A percentile compares a stretch with the other conserved stretches of the same genome.
These are phyloP conservation scores for Penicillium pulvis DNA, from an alignment of 495 filamentous ascomycete genomes.

Conservation along the genomic window DNA sequence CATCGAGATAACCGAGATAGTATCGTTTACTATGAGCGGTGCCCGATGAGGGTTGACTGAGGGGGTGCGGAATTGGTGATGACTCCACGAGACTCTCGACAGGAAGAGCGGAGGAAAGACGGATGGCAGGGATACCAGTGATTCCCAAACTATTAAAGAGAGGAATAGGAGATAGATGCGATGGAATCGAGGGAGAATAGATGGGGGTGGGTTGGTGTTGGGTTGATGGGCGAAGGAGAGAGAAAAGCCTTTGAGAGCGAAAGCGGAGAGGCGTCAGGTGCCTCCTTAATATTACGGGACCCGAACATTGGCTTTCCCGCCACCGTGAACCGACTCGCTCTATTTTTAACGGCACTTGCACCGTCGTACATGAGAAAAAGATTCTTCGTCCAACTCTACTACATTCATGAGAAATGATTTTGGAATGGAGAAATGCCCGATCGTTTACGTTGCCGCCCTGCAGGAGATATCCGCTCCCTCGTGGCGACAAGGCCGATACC, in stretches of 20 bases:
- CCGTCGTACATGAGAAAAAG: background rate
- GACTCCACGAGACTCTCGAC: slow-evolving; percentile 2
- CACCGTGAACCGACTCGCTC: slow-evolving; percentile 23
- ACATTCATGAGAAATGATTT: background rate
- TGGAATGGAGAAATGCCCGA: background rate
- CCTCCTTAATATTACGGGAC: slow-evolving; percentile 38
- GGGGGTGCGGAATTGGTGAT: slow-evolving; percentile 3
- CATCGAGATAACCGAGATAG: slow-evolving; percentile 22
- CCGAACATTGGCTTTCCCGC: slow-evolving; percentile 27
- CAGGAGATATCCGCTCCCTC: slow-evolving; percentile 18
- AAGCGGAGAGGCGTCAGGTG: slow-evolving; percentile 41
- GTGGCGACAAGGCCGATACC: slow-evolving; percentile 16
- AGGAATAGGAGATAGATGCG: background rate
- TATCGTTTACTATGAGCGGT: slow-evolving; percentile 6
- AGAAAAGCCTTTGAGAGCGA: slow-evolving; percentile 35
- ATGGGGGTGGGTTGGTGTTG: slow-evolving; percentile 12
- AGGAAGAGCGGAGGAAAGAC: background rate
- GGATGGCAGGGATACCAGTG: background rate
- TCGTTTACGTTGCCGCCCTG: slow-evolving; percentile 3
- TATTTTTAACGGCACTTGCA: slow-evolving; percentile 21
- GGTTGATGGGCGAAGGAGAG: slow-evolving; percentile 18
- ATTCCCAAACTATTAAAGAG: background rate
- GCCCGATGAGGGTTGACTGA: background rate
- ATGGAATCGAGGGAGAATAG: slow-evolving; percentile 2
- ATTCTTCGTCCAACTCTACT: slow-evolving; percentile 1